Percentiles rank a stretch among this genome's conserved stretches.
These are phyloP conservation scores for Pseudogymnoascus sp. DNA, from an alignment of 2,329 filamentous ascomycete genomes.

Conservation along the genomic window DNA sequence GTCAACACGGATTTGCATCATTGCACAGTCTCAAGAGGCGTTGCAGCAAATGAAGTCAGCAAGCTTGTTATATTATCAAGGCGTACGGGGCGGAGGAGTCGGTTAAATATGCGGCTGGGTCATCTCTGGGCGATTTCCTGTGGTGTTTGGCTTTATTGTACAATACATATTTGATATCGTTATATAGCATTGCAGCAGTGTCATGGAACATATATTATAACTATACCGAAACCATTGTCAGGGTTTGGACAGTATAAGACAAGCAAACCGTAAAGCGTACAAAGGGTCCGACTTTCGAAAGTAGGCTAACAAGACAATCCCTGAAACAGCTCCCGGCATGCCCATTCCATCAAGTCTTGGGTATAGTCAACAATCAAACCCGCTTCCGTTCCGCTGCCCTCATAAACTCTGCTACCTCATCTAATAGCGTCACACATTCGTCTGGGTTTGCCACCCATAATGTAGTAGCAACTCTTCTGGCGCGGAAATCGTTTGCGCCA, in stretches of 20 bases:
- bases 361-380: neutral
- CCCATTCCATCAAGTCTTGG: neutral
- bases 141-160: neutral
- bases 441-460: slow-evolving; percentile 92
- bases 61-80: neutral
- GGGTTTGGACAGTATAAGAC: neutral
- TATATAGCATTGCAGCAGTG: neutral
- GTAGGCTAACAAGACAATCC: neutral
- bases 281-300: neutral
- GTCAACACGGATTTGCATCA: neutral
- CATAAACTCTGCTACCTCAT: slow-evolving; percentile 62
- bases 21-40: neutral
- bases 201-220: neutral
- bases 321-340: neutral
- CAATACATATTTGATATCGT: neutral
- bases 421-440: slow-evolving; percentile 83
- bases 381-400: slow-evolving; percentile 7
- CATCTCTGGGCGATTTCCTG: neutral
- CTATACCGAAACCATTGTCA: neutral
- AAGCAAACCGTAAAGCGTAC: neutral
- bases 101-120: neutral
- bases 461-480: slow-evolving; percentile 82
- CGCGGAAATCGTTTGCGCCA: slow-evolving; percentile 95
- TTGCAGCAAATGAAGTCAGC: neutral
- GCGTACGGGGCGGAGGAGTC: neutral